Evolutionary conservation across 352 stramenopile species (phyloP).

Genomic region (Pythium dissimile): DNA sequence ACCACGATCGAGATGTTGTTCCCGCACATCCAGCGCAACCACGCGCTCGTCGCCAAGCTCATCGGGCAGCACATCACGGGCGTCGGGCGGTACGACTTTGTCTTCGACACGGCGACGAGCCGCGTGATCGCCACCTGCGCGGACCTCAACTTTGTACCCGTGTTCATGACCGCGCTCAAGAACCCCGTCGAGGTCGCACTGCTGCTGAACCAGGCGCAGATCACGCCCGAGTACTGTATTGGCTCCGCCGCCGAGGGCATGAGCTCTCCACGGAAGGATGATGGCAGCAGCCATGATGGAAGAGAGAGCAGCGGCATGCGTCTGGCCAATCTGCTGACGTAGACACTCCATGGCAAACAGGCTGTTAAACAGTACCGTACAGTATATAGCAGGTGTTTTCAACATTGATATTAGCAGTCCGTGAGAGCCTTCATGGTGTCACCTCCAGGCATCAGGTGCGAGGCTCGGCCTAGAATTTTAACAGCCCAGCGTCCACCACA

Average conservation of each 20-base stretch:
- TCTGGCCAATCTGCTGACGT: constrained; percentile 6
- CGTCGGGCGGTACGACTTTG: constrained; percentile 13
- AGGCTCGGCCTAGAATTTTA: no score
- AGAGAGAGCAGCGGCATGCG: neutral
- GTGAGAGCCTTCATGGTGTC: no score
- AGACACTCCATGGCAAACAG: neutral
- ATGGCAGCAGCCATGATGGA: no score
- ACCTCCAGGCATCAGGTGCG: no score
- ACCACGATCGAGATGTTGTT: constrained; percentile 23
- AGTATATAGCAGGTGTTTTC: no score
- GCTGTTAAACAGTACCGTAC: neutral
- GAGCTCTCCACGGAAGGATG: neutral
- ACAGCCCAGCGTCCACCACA: no score
- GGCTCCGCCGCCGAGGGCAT: neutral
- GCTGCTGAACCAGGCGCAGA: constrained; percentile 11
- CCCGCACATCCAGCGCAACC: constrained; percentile 9
- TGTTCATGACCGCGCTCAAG: constrained; percentile 14
- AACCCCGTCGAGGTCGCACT: constrained; percentile 12
- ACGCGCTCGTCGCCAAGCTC: constrained; percentile 14
- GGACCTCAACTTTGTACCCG: constrained; percentile 13
- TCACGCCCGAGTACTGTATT: constrained; percentile 16
- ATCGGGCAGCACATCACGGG: constrained; percentile 12
- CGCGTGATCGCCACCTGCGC: constrained; percentile 13
- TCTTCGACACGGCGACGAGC: constrained; percentile 12
- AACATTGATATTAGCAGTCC: no score